Conservation (phyloP, 2,329 filamentous ascomycete species). For the Tolypocladium inflatum region DNA sequence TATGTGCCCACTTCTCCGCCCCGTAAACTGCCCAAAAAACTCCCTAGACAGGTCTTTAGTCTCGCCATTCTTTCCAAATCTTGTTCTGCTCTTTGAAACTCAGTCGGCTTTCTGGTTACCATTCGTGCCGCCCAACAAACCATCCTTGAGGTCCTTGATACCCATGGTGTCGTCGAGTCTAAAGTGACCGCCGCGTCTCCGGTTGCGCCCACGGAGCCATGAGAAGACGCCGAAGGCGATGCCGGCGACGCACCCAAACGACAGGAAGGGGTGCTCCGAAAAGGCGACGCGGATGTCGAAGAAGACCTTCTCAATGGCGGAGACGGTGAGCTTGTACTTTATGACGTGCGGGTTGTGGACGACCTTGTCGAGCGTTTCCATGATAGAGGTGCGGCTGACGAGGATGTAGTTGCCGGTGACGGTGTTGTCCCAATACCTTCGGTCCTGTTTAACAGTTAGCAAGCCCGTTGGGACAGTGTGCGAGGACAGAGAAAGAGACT, state of each 20-base stretch:
- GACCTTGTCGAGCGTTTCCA: slow-evolving; percentile 73
- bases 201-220: slow-evolving; percentile 45
- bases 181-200: slow-evolving; percentile 51
- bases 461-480: too few species aligned
- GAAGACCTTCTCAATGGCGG: slow-evolving; percentile 61
- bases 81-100: not conserved
- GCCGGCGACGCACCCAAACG: slow-evolving; percentile 46
- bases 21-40: not conserved
- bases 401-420: slow-evolving; percentile 84
- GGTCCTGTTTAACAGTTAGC: slow-evolving; percentile 48
- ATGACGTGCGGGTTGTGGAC: slow-evolving; percentile 61
- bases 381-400: slow-evolving; percentile 79
- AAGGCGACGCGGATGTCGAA: slow-evolving; percentile 53
- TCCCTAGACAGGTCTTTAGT: not conserved
- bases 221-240: slow-evolving; percentile 42
- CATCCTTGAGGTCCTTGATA: slow-evolving; percentile 51
- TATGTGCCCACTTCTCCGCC: not conserved
- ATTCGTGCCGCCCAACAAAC: slow-evolving; percentile 44
- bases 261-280: slow-evolving; percentile 49
- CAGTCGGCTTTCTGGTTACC: slow-evolving; percentile 26
- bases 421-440: slow-evolving; percentile 89
- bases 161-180: slow-evolving; percentile 47
- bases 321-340: slow-evolving; percentile 68
- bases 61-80: not conserved
- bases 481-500: slow-evolving; percentile 27